Evolutionary conservation across 2,329 filamentous ascomycete genomes (phyloP), one percentile per base, ranked within the genome.

Genomic region (Ceratocystis lukuohia): DNA sequence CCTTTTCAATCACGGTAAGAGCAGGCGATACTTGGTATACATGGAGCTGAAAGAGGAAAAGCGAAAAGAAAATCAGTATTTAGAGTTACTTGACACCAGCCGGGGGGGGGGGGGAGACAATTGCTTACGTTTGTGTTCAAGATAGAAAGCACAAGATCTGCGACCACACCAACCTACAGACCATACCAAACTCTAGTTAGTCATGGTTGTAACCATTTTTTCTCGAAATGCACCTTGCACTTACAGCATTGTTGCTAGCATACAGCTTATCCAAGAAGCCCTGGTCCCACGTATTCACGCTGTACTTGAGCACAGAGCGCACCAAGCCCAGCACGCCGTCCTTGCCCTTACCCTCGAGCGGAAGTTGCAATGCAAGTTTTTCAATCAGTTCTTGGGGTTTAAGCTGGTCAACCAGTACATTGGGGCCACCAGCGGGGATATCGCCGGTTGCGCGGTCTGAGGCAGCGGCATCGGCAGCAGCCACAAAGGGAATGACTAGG

Each of bases 281-380:
- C 76, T 96, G 92, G 72, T 96, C 89, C 89, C 92, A 97, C n/a
- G 93, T 96, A 77, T 99, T 99, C 73, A 97, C 93, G 72, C 88
- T 94, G 75, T 95, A 91, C 69, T 84, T 81, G 53, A 97, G 80
- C 22, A 96, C 80, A 68, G 85, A 82, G 70, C 85, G 78, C 59
- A 96, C 81, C 2, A 84, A 84, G 44, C 84, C 80, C 33, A 96
- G 77, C 41, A 96, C 77, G 0, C 92, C 93, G 0, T 86, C 88
- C 69, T 77, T 78, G 6, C 83, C 86, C 48, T 80, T 74, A 2
- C 75, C 76, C 1, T 76, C 71, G 15, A 59, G 64, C 0, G 88
- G 85, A 5, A 91, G 77, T 5, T 82, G 76, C 50, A 89, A 77
- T 10, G 80, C 76, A 69, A 88, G 77, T 62, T 83, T 78, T 57